phyloP scores from a whole-genome alignment of 306 rosid genomes.

The Fragaria ananassa region DNA sequence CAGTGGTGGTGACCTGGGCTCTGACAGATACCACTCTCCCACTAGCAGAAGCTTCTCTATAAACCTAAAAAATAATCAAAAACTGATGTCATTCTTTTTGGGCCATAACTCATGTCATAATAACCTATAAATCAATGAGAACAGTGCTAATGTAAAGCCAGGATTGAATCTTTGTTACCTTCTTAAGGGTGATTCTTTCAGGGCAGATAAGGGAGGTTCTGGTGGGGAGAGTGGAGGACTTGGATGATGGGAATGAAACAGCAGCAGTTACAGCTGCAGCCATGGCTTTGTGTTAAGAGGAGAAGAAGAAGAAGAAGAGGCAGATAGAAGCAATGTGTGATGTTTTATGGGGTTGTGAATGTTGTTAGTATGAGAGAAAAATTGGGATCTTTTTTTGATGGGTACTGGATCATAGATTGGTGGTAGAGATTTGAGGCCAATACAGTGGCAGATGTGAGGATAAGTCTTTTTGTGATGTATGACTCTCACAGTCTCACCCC shows the following conservation, averaged over 20 bases:
- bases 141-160: neutral
- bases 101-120: neutral
- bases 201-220: conserved; percentile 50
- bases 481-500: conserved; percentile 31
- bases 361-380: conserved; percentile 9
- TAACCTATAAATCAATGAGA: neutral
- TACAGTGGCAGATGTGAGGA: conserved; percentile 64
- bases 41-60: conserved; percentile 43
- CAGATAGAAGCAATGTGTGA: conserved; percentile 5
- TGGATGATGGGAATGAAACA: conserved; percentile 78
- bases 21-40: conserved; percentile 56
- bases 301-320: conserved; percentile 11
- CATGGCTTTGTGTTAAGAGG: conserved; percentile 39
- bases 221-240: conserved; percentile 54
- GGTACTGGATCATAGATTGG: conserved; percentile 57
- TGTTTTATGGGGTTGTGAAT: conserved; percentile 21
- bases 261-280: conserved; percentile 88
- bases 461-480: conserved; percentile 43
- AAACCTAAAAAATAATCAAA: conserved; percentile 40
- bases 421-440: conserved; percentile 73
- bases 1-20: conserved; percentile 86
- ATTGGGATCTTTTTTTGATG: conserved; percentile 16
- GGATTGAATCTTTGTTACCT: conserved; percentile 36
- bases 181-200: conserved; percentile 57
- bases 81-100: neutral